Base-by-base conservation (phyloP, 164 flowering plant genomes). In the Vitis amurensis region DNA sequence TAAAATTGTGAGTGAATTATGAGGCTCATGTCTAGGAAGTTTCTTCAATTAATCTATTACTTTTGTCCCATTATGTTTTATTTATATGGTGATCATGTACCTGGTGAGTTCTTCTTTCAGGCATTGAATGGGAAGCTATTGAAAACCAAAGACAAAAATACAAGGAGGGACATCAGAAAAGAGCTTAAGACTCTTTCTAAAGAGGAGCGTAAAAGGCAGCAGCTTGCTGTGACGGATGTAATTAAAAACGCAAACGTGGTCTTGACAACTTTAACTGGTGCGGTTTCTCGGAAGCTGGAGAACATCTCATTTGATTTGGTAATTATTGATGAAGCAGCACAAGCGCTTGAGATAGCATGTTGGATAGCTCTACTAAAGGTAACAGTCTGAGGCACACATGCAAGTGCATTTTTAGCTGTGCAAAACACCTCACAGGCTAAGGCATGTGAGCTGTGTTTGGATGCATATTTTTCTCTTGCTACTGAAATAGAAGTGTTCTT, bases 251-350 rank as follows among this genome's bases (percentile, higher is more conserved):
- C 97, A 14, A 94, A 91, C 82, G 97, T 96, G 30, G 81, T 96
- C 8, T 77, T 93, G 83, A 85, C 97, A 77, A 96, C 99, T 63
- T 85, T 96, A 79, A 96, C 98, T 30, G 98, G 99, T 74, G 97
- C 97, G 68, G 72, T 73, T 68, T 75, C 98, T 71, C 82, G 68
- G 59, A 93, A 90, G 73, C 82, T 96, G 72, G 91, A 93, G 11
- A 77, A 71, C 48, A 81, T 80, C 57, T 75, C 93, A 27, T 96
- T 93, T 80, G 98, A 95, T 80, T 71, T 95, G 82, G 98, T 95
- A 63, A 88, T 95, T 66, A 95, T 95, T 74, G 99, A 95, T 80
- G 99, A 95, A 85, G 99, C 98, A 80, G 99, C 99, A 66, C 99
- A 96, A 77, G 98, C 99, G 30, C 94, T 96, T 73, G 99, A 96